These are phyloP conservation scores for Trypanosoma mega DNA, from an alignment of 208 protist genomes.

Conservation along the genomic window DNA sequence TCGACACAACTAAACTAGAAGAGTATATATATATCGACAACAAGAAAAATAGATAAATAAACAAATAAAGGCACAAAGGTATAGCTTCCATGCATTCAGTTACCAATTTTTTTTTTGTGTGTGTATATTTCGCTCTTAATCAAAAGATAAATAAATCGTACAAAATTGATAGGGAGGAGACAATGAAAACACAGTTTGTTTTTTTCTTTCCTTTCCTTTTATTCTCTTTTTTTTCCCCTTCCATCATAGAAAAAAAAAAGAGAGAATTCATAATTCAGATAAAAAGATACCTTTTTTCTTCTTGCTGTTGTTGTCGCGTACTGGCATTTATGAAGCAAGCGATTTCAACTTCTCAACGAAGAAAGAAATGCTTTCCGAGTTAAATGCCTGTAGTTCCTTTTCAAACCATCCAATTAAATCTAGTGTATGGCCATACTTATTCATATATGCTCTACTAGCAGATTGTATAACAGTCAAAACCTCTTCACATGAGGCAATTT, in stretches of 20 bases:
- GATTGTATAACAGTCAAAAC: slow-evolving; percentile 8
- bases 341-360: background rate
- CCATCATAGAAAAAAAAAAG: slow-evolving; percentile 25
- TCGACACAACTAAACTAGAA: slow-evolving; percentile 2
- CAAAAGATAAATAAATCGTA: slow-evolving; percentile 1
- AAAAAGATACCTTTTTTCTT: too few species aligned
- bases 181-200: too few species aligned
- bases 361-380: slow-evolving; percentile 9
- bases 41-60: slow-evolving; percentile 13
- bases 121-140: too few species aligned
- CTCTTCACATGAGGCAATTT: slow-evolving; percentile 21
- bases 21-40: background rate
- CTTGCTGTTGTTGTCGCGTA: too few species aligned
- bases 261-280: too few species aligned
- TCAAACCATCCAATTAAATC: slow-evolving; percentile 22
- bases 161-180: background rate
- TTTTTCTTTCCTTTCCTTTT: too few species aligned
- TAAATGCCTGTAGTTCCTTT: slow-evolving; percentile 10
- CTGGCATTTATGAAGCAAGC: too few species aligned
- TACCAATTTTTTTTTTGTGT: too few species aligned
- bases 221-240: too few species aligned
- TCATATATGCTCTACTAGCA: slow-evolving; percentile 7
- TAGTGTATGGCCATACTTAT: slow-evolving; percentile 10
- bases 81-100: too few species aligned
- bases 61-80: slow-evolving; percentile 11